These are phyloP conservation scores for Atkinsonella hypoxylon DNA, from an alignment of 2,329 filamentous ascomycete genomes.

Conservation along the genomic window DNA sequence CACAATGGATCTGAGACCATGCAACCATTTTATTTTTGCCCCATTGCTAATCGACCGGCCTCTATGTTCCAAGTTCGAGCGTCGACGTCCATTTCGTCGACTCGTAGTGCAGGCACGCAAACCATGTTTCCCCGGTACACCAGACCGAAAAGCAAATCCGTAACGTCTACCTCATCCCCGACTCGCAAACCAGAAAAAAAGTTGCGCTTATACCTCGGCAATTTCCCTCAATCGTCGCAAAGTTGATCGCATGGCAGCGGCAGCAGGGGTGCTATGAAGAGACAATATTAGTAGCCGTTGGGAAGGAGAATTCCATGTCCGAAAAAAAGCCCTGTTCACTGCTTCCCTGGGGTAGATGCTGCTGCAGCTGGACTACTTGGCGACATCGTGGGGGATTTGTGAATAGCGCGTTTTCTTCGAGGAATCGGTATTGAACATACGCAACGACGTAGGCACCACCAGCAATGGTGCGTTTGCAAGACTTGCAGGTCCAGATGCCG, in stretches of 20 bases:
- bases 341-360: not conserved
- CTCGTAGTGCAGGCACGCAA: slow-evolving; percentile 32
- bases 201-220: slow-evolving; percentile 68
- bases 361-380: not conserved
- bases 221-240: slow-evolving; percentile 96
- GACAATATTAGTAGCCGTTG: too few species aligned
- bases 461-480: slow-evolving; percentile 72
- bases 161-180: slow-evolving; percentile 19
- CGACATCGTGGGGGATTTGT: not conserved
- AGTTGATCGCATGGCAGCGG: slow-evolving; percentile 88
- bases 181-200: slow-evolving; percentile 10
- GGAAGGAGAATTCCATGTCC: too few species aligned
- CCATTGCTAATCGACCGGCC: slow-evolving; percentile 32
- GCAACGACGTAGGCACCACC: slow-evolving; percentile 86
- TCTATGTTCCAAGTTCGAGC: slow-evolving; percentile 27
- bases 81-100: slow-evolving; percentile 30
- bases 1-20: slow-evolving; percentile 19
- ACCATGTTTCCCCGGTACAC: slow-evolving; percentile 32
- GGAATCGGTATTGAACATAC: slow-evolving; percentile 48
- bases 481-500: slow-evolving; percentile 95
- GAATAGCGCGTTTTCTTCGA: not conserved
- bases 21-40: slow-evolving; percentile 23
- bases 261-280: slow-evolving; percentile 65
- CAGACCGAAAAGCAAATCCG: slow-evolving; percentile 34
- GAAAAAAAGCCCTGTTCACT: not conserved